These are phyloP conservation scores for Linanthus parryae DNA, from an alignment of 148 eudicot species.

Conservation along the genomic window DNA sequence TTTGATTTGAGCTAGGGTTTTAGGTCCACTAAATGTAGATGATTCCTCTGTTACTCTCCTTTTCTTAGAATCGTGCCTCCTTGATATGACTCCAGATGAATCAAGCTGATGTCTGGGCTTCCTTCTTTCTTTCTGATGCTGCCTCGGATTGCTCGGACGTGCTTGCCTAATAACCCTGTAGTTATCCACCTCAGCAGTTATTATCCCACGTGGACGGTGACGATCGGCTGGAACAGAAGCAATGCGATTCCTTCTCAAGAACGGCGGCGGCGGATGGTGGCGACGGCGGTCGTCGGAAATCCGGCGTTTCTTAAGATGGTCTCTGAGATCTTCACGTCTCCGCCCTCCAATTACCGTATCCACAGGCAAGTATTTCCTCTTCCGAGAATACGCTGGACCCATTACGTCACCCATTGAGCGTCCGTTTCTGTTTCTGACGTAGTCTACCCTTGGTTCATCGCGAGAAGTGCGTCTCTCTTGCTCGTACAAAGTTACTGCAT, in stretches of 20 bases:
- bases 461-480: slow-evolving; percentile 19
- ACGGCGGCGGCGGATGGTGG: slow-evolving; percentile 11
- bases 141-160: slow-evolving; percentile 19
- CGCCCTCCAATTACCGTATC: slow-evolving; percentile 21
- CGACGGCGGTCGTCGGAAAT: slow-evolving; percentile 17
- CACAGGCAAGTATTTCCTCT: slow-evolving; percentile 26
- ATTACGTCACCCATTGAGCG: slow-evolving; percentile 16
- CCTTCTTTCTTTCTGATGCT: slow-evolving; percentile 21
- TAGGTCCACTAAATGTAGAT: slow-evolving; percentile 33
- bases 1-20: slow-evolving; percentile 41
- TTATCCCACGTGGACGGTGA: slow-evolving; percentile 22
- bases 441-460: slow-evolving; percentile 12
- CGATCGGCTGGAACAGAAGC: no score
- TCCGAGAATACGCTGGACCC: slow-evolving; percentile 20
- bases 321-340: slow-evolving; percentile 41
- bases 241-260: slow-evolving; percentile 22
- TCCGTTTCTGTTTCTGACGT: slow-evolving; percentile 12
- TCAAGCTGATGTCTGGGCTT: slow-evolving; percentile 12
- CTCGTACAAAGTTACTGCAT: slow-evolving; percentile 14
- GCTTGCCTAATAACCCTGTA: slow-evolving; percentile 20
- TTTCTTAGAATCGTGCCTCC: slow-evolving; percentile 21
- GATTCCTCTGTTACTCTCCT: slow-evolving; percentile 21
- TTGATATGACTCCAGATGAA: slow-evolving; percentile 18
- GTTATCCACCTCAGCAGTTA: slow-evolving; percentile 28
- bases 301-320: slow-evolving; percentile 37